These are phyloP conservation scores for Lagenidium giganteum DNA, from an alignment of 352 stramenopile genomes.

Conservation along the genomic window DNA sequence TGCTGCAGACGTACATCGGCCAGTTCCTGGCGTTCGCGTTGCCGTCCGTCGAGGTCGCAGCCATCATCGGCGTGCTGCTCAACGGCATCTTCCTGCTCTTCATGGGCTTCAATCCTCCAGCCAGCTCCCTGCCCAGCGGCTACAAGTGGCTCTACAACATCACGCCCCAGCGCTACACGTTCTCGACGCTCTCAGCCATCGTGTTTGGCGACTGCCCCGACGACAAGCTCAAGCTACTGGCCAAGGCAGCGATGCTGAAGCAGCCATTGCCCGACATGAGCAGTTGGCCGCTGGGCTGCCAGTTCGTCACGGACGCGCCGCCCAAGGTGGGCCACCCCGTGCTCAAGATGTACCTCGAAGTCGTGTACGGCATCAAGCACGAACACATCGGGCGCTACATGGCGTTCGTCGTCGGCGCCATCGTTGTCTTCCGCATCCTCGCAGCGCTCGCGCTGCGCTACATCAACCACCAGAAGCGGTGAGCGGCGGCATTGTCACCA, in stretches of 20 bases:
- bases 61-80: constrained; percentile 12
- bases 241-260: constrained; percentile 8
- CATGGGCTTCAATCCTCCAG: constrained; percentile 25
- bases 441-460: constrained; percentile 45
- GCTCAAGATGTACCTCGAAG: constrained; percentile 52
- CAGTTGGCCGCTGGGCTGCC: constrained; percentile 44
- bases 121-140: constrained; percentile 18
- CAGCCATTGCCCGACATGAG: constrained; percentile 22
- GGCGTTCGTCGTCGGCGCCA: constrained; percentile 34
- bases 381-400: constrained; percentile 40
- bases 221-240: constrained; percentile 12
- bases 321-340: constrained; percentile 24
- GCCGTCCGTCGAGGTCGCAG: constrained; percentile 11
- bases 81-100: constrained; percentile 18
- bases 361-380: constrained; percentile 48
- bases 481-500: too few species aligned
- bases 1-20: constrained; percentile 21
- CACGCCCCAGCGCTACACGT: constrained; percentile 24
- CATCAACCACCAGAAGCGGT: constrained; percentile 62
- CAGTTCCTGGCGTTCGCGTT: constrained; percentile 14
- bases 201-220: constrained; percentile 27
- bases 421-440: constrained; percentile 46
- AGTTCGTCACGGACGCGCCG: constrained; percentile 43
- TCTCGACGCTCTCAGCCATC: constrained; percentile 17
- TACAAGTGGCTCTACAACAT: constrained; percentile 46